These are phyloP conservation scores for Eucalyptus cladocalyx DNA, from an alignment of 345 rosid genomes.

Conservation along the genomic window DNA sequence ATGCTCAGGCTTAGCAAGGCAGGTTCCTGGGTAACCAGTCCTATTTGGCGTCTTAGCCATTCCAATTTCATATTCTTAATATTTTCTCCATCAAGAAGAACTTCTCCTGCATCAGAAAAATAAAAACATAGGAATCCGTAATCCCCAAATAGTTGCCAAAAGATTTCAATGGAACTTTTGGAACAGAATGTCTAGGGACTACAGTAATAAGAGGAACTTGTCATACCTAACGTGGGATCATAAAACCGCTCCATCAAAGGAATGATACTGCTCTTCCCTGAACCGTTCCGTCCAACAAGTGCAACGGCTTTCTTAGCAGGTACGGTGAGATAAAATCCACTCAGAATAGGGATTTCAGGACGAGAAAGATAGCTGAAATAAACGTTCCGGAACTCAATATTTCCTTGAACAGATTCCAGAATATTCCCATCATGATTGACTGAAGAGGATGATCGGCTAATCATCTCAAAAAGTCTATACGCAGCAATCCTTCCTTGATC, in stretches of 20 bases:
- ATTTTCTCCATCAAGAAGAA: conserved; percentile 94
- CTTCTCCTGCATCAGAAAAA: conserved; percentile 74
- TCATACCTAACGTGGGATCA: conserved; percentile 95
- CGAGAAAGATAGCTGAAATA: conserved; percentile 98
- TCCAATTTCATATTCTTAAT: conserved; percentile 80
- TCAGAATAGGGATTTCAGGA: conserved; percentile 96
- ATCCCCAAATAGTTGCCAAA: not conserved
- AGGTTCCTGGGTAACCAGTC: conserved; percentile 98
- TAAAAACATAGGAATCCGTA: not conserved
- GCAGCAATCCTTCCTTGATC: conserved; percentile 99
- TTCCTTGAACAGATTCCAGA: conserved; percentile 62
- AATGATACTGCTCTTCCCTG: conserved; percentile 97
- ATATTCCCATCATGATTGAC: conserved; percentile 65
- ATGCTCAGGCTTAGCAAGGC: conserved; percentile 86
- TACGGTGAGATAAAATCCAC: conserved; percentile 96
- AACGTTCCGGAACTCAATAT: conserved; percentile 93
- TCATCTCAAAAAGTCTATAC: conserved; percentile 97
- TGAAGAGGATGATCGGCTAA: conserved; percentile 78
- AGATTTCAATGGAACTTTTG: not conserved
- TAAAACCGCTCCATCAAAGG: conserved; percentile 99
- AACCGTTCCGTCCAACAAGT: conserved; percentile 99
- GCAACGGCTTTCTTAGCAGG: conserved; percentile 96
- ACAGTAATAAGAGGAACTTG: not conserved
- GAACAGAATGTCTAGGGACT: not conserved
- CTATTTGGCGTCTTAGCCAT: conserved; percentile 95